Evolutionary conservation across 352 stramenopile species (phyloP).

Genomic region (Globisporangium paddicum): DNA sequence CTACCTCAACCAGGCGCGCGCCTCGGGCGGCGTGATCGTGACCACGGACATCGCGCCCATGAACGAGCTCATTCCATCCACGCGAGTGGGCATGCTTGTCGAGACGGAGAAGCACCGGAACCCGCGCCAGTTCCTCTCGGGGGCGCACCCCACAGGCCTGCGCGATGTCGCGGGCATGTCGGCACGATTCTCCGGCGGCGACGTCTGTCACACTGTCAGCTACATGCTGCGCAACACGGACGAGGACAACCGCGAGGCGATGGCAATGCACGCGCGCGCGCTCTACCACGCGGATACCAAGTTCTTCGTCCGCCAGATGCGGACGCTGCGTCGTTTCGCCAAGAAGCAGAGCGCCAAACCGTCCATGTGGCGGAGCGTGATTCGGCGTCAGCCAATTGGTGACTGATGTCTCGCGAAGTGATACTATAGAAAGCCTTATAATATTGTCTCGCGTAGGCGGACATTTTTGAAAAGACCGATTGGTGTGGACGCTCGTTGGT

Average conservation of each 20-base stretch:
- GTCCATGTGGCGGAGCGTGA: neutral
- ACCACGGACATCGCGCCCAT: constrained; percentile 43
- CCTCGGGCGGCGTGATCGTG: constrained; percentile 36
- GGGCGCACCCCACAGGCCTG: constrained; percentile 18
- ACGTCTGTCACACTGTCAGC: constrained; percentile 35
- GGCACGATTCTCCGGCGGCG: constrained; percentile 19
- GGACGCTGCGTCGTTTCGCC: neutral
- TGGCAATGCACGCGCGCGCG: constrained; percentile 22
- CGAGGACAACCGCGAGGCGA: constrained; percentile 19
- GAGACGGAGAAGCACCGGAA: constrained; percentile 1
- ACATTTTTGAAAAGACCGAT: no score
- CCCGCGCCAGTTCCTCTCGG: constrained; percentile 28
- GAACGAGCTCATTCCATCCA: constrained; percentile 44
- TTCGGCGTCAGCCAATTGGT: neutral
- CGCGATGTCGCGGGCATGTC: constrained; percentile 24
- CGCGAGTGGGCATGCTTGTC: neutral
- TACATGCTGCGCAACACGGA: constrained; percentile 22
- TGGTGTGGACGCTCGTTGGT: no score
- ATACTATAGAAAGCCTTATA: no score
- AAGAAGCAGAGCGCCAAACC: neutral
- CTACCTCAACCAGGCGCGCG: constrained; percentile 62
- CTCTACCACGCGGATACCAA: constrained; percentile 47
- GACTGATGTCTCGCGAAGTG: neutral
- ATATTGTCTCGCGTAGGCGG: no score
- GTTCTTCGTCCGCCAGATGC: constrained; percentile 27